Conservation (phyloP, 2,329 filamentous ascomycete genomes). For the Didymosphaeria variabile region DNA sequence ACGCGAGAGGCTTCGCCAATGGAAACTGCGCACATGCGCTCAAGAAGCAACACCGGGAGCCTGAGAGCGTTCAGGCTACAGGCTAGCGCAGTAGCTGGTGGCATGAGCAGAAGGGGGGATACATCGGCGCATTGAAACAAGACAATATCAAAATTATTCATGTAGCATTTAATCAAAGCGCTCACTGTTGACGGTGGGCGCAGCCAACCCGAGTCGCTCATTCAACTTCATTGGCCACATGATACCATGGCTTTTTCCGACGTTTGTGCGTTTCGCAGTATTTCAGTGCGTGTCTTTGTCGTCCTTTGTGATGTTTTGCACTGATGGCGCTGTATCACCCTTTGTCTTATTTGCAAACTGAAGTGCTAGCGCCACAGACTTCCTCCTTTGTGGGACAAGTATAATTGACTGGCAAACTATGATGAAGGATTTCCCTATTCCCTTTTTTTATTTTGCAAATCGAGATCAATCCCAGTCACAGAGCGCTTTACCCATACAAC, state of each 20-base stretch:
- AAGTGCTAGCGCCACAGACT: neutral
- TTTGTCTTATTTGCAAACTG: neutral
- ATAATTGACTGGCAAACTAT: neutral
- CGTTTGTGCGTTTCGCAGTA: neutral
- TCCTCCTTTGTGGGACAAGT: neutral
- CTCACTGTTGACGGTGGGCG: neutral
- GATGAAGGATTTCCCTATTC: neutral
- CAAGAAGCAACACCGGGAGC: slow-evolving; percentile 23
- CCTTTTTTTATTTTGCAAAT: neutral
- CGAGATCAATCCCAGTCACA: neutral
- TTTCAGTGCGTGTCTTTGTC: neutral
- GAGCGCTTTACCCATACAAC: neutral
- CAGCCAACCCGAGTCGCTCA: neutral
- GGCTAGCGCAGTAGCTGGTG: slow-evolving; percentile 31
- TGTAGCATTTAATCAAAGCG: neutral
- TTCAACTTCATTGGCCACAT: neutral
- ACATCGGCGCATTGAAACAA: neutral
- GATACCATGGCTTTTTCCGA: neutral
- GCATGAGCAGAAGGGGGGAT: slow-evolving; percentile 27
- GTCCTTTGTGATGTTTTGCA: neutral
- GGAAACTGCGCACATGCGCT: slow-evolving; percentile 13
- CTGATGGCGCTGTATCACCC: neutral
- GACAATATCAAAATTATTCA: neutral
- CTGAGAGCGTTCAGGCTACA: slow-evolving; percentile 31
- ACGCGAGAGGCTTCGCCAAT: neutral